Evolutionary conservation across 2,329 filamentous ascomycete genomes (phyloP), one percentile per base, ranked within the genome.

Genomic region (Pseudogymnoascus sp.): DNA sequence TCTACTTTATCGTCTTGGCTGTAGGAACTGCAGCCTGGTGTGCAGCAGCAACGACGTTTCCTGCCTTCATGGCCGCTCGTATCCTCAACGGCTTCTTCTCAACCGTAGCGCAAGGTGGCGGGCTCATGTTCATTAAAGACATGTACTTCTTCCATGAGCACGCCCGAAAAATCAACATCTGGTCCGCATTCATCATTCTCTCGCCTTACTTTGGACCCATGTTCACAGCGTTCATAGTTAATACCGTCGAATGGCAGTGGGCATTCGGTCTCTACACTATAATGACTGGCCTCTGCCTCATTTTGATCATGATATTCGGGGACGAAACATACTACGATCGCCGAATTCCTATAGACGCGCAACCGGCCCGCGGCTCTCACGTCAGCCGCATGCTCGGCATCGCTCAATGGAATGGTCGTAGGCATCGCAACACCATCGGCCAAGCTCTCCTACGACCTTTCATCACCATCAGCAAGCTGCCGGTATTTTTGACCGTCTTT

Each of bases 61-160:
- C 29, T 6, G 57, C 47, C 12, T 66, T 66, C 54, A 51, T 60
- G 34, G 63, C 61, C 12, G 63, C 65, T 3, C 34, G 65, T 29
- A 63, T 66, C 8, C 63, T 66, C 8, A 36, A 78, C 65, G 77
- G 65, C 2, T 66, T 66, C 54, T 66, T 66, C 45, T 62, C 60
- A 10, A 65, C 62, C 14, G 65, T 65, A 23, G 61, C 64, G 14
- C 65, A 66, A 62, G 64, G 40, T 12, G 75, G 76, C 14, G 80
- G 80, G 6, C 72, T 84, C 61, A 80, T 81, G 70, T 80, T 80
- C 68, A 80, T 83, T 70, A 80, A 83, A 62, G 83, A 86, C 70
- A 77, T 84, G 64, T 86, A 83, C 73, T 85, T 83, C 74, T 83
- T 84, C 71, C 83, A 85, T 67, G 78, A 84, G 65, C 75, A 66